Evolutionary conservation across 768 basidiomycete genomes (phyloP).

Genomic region (Clavulina sp.): DNA sequence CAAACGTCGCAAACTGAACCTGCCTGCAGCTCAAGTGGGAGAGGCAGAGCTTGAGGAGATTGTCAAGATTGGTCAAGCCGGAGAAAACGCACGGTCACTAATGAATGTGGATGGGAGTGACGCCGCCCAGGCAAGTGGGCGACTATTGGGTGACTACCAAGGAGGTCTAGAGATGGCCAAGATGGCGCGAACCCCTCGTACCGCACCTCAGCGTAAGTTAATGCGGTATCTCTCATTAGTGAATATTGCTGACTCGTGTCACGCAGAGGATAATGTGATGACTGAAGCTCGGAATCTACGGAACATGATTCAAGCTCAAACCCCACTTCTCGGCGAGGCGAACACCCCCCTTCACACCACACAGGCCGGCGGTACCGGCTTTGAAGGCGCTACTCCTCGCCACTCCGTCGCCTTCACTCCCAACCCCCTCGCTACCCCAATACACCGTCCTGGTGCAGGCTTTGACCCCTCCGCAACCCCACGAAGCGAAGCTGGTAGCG

Average conservation of each 20-base stretch:
- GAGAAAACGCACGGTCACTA: constrained; percentile 73
- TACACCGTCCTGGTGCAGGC: constrained; percentile 27
- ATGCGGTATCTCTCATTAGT: constrained; percentile 2
- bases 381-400: constrained; percentile 87
- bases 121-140: constrained; percentile 60
- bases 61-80: constrained; percentile 90
- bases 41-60: constrained; percentile 93
- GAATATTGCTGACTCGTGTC: constrained; percentile 8
- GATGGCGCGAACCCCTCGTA: constrained; percentile 89
- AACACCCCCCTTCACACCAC: constrained; percentile 80
- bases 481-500: constrained; percentile 25
- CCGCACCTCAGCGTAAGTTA: constrained; percentile 76
- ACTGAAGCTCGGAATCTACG: constrained; percentile 89
- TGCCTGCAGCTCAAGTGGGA: constrained; percentile 84
- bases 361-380: constrained; percentile 72
- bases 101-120: constrained; percentile 59
- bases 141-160: constrained; percentile 82
- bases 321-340: constrained; percentile 89
- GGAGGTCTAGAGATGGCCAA: constrained; percentile 69
- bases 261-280: constrained; percentile 79
- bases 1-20: constrained; percentile 59
- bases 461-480: constrained; percentile 24
- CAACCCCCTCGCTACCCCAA: constrained; percentile 84
- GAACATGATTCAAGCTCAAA: constrained; percentile 83
- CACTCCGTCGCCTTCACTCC: constrained; percentile 85